phyloP scores from a whole-genome alignment of 2,329 filamentous ascomycete genomes.

The Sporothrix pseudoabietina region DNA sequence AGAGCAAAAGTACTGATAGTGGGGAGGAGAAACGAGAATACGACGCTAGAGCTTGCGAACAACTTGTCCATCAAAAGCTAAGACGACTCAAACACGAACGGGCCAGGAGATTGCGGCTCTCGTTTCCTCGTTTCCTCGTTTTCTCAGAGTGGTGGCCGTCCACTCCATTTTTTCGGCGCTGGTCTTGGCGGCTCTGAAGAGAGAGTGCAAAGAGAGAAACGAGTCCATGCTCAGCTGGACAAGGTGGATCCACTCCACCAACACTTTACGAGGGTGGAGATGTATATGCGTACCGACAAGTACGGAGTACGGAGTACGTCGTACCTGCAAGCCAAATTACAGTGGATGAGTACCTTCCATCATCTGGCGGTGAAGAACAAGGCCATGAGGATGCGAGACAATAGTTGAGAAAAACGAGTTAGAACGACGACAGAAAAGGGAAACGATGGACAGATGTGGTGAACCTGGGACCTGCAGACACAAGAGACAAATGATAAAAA shows the following conservation, averaged over 20 bases:
- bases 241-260: constrained; percentile 10
- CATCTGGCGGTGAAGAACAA: constrained; percentile 29
- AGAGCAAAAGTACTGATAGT: neutral
- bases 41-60: neutral
- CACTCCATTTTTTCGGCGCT: neutral
- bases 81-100: neutral
- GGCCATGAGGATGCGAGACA: constrained; percentile 30
- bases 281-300: neutral
- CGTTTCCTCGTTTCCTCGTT: neutral
- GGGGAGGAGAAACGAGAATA: neutral
- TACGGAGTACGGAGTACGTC: too few relatives aligned
- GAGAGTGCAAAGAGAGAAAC: too few relatives aligned
- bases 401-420: constrained; percentile 2
- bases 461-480: neutral
- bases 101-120: neutral
- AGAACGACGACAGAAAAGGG: neutral
- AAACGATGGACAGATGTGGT: neutral
- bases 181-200: neutral
- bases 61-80: neutral
- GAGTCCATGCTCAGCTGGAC: constrained; percentile 7
- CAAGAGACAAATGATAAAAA: neutral
- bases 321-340: too few relatives aligned
- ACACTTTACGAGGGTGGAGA: neutral
- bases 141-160: neutral
- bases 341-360: neutral